Percentiles rank a stretch among this genome's conserved stretches.
Conservation (phyloP, 2,329 filamentous ascomycete species). For the Aspergillus phoenicis region DNA sequence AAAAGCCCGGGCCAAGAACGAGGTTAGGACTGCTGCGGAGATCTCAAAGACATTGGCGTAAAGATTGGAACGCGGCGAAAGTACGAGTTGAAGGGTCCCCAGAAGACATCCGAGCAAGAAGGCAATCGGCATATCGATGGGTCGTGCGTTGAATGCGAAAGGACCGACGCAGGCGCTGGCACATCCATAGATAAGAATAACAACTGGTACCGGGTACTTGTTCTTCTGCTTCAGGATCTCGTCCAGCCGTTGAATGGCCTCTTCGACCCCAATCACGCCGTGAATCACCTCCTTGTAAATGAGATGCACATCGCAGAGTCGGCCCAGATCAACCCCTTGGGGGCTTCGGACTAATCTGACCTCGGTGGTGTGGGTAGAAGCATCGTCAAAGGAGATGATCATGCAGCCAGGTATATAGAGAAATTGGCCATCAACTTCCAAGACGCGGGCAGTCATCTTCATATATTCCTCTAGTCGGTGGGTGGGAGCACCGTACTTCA, state of each 20-base stretch:
- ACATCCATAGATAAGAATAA: constrained; percentile 71
- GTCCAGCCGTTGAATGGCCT: constrained; percentile 49
- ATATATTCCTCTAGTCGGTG: constrained; percentile 91
- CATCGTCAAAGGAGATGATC: constrained; percentile 83
- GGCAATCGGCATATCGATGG: constrained; percentile 77
- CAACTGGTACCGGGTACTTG: constrained; percentile 58
- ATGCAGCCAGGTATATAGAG: constrained; percentile 91
- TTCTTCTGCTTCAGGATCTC: constrained; percentile 60
- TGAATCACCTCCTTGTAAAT: constrained; percentile 55
- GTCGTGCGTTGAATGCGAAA: constrained; percentile 76
- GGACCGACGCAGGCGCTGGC: constrained; percentile 76
- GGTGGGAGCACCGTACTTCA: constrained; percentile 90
- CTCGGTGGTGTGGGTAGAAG: constrained; percentile 51
- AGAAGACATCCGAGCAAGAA: constrained; percentile 77
- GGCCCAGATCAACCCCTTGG: constrained; percentile 50
- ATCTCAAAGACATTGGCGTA: constrained; percentile 69
- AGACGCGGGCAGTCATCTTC: constrained; percentile 81
- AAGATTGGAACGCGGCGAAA: constrained; percentile 74
- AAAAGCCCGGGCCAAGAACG: constrained; percentile 69
- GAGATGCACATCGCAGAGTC: constrained; percentile 49
- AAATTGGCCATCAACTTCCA: constrained; percentile 89
- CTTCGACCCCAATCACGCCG: constrained; percentile 51
- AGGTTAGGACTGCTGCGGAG: constrained; percentile 66
- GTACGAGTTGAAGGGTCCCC: constrained; percentile 73
- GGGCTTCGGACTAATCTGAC: constrained; percentile 49